phyloP scores from a whole-genome alignment of 768 basidiomycete genomes.

The Agaricus bisporus region DNA sequence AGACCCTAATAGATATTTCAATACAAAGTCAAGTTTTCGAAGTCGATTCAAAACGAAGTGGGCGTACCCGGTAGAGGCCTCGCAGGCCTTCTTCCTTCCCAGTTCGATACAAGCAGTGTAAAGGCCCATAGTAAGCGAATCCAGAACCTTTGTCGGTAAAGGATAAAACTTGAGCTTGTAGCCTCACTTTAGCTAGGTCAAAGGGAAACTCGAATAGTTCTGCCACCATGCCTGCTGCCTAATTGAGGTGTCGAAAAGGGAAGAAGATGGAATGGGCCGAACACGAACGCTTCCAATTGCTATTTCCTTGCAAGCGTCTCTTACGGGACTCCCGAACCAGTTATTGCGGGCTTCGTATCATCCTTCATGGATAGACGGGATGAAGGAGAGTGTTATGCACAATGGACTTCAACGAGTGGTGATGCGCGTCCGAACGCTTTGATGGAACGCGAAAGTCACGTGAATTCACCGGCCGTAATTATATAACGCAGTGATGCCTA shows the following conservation, averaged over 20 bases:
- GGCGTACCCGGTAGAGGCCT: constrained; percentile 81
- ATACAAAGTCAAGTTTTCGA: background rate
- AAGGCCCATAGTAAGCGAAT: constrained; percentile 63
- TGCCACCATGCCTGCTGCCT: constrained; percentile 80
- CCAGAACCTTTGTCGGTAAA: constrained; percentile 29
- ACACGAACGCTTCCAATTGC: constrained; percentile 13
- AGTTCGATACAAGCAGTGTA: constrained; percentile 85
- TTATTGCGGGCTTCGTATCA: background rate
- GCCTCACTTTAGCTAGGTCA: constrained; percentile 86
- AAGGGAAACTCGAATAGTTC: constrained; percentile 92
- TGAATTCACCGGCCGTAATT: background rate
- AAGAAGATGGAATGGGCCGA: background rate
- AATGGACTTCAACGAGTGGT: background rate
- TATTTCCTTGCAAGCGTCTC: constrained; percentile 13
- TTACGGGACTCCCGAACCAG: background rate
- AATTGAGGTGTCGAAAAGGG: background rate
- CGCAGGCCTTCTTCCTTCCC: constrained; percentile 75
- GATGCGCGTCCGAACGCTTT: background rate
- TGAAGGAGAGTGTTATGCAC: no score
- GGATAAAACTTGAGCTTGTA: constrained; percentile 85
- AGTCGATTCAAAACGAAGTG: background rate
- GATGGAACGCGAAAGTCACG: background rate
- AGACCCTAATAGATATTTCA: constrained; percentile 53
- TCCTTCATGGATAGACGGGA: background rate
- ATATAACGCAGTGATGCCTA: no score